Percentiles rank a stretch among this genome's conserved stretches.
Evolutionary conservation across 768 basidiomycete species (phyloP).

Genomic region (Boletus subparvulus): DNA sequence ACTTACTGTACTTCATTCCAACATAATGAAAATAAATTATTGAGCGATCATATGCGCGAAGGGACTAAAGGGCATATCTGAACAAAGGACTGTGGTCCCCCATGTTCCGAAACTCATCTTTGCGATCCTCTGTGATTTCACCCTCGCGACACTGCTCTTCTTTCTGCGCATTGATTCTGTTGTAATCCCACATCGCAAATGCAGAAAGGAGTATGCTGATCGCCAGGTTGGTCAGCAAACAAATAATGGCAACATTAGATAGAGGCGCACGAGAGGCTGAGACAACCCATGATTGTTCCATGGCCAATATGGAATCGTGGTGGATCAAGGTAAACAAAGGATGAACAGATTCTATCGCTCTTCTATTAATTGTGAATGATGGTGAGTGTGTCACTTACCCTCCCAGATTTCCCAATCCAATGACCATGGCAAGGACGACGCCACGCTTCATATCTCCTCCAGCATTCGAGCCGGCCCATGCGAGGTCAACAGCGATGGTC

Average conservation of each 20-base stretch:
- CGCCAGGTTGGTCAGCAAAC: constrained; percentile 28
- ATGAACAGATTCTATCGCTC: constrained; percentile 38
- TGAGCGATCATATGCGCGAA: background rate
- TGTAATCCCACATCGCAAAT: constrained; percentile 50
- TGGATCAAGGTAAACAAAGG: constrained; percentile 41
- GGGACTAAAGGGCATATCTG: background rate
- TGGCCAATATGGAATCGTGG: constrained; percentile 40
- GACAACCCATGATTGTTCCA: constrained; percentile 37
- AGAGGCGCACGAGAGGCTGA: constrained; percentile 27
- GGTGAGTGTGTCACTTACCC: constrained; percentile 36
- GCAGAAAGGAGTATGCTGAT: constrained; percentile 40
- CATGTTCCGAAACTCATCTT: constrained; percentile 44
- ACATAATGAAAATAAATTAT: background rate
- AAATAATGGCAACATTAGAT: constrained; percentile 7
- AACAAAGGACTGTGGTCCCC: too few relatives aligned
- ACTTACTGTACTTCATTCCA: background rate
- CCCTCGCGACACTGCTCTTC: constrained; percentile 42
- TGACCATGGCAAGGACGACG: constrained; percentile 52
- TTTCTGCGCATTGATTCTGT: constrained; percentile 48
- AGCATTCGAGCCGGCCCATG: constrained; percentile 56
- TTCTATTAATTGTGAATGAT: background rate
- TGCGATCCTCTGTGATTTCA: constrained; percentile 41
- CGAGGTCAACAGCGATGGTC: constrained; percentile 45
- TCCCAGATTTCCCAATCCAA: constrained; percentile 56
- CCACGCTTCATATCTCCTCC: constrained; percentile 57